Base-by-base conservation (phyloP, 192 early-diverging fungal species). In the Borealophlyctis nickersoniae region DNA sequence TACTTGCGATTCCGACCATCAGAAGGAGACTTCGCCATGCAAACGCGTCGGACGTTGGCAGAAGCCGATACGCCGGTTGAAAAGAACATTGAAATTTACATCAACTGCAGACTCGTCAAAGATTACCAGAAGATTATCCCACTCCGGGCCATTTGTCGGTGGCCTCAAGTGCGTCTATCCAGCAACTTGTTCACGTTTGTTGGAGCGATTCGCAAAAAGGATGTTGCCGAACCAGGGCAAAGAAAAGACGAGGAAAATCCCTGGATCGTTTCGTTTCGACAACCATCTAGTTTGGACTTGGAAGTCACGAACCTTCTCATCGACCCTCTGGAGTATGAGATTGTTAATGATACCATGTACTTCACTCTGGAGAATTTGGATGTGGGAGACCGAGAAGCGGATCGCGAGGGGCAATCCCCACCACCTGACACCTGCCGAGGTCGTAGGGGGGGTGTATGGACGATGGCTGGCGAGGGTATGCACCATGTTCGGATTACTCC, bases 101-200 rank as follows among this genome's bases (percentile, higher is more conserved):
- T 92, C 49, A 89, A 91, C 63, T 92, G 90, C 58, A 79, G 89
- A 11, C 73, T 89, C 19, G 88, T 92, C 2, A 89, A 89, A 60
- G 90, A 92, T 72, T 91, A 88, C 65, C 89, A 90, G 60, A 84
- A 88, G 49, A 85, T 78, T 11, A 81, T 92, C 28, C 30, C 67
- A 11, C 62, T 92, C 24, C 80, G 75, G 35, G 87, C 87, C 26
- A 74, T 82, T 49, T 87, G 86, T 55, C 73, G 79, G 19, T 60
- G 77, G 23, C 89, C 88, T 19, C 81, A 83, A 63, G 77, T 85
- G 30, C 49, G 51, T 13, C 49, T 81, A 2, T 73, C 78, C 0
- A 22, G 32, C 4, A 55, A 52, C 4, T 77, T 79, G 31, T 60
- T 75, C 29, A 30, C 50, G 2, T 79, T 81, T 33, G 32, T 29